Conservation (phyloP, 2,329 filamentous ascomycete species). For the Colletotrichum magnum region DNA sequence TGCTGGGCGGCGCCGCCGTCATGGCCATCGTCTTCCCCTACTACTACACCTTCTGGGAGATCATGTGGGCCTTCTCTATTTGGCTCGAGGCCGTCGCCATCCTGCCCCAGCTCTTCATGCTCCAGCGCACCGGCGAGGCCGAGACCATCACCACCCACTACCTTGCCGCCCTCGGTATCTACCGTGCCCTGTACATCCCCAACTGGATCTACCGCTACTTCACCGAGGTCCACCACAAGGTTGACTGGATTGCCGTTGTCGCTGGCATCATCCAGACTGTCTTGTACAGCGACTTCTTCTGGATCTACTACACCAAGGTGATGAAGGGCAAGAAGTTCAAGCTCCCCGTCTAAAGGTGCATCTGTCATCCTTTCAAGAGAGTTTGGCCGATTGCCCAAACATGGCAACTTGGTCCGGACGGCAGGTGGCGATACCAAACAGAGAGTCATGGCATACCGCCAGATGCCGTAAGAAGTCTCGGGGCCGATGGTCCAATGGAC, state of each 20-base stretch:
- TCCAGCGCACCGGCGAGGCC: constrained; percentile 96
- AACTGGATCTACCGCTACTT: constrained; percentile 98
- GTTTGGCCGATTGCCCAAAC: not conserved
- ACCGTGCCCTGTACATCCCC: constrained; percentile 95
- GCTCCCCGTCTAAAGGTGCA: constrained; percentile 76
- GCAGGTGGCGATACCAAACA: not conserved
- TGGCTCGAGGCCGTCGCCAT: constrained; percentile 99
- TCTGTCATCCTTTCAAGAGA: not conserved
- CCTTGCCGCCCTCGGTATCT: constrained; percentile 91
- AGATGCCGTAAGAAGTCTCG: not conserved
- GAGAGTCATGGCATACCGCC: constrained; percentile 16
- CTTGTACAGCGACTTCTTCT: constrained; percentile 99
- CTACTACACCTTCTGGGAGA: constrained; percentile 85
- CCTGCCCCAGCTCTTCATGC: constrained; percentile 96
- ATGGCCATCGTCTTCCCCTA: constrained; percentile 89
- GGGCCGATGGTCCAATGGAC: constrained; percentile 8
- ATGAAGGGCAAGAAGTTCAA: constrained; percentile 92
- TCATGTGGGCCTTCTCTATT: constrained; percentile 97
- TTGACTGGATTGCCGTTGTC: constrained; percentile 88
- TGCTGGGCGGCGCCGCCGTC: constrained; percentile 84
- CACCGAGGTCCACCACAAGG: constrained; percentile 77
- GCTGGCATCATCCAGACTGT: constrained; percentile 95
- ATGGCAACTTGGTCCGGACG: not conserved
- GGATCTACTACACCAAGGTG: constrained; percentile 98
- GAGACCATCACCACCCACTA: constrained; percentile 99